These are phyloP conservation scores for Euphorbia celastroides DNA, from an alignment of 441 rosid genomes.

Conservation along the genomic window DNA sequence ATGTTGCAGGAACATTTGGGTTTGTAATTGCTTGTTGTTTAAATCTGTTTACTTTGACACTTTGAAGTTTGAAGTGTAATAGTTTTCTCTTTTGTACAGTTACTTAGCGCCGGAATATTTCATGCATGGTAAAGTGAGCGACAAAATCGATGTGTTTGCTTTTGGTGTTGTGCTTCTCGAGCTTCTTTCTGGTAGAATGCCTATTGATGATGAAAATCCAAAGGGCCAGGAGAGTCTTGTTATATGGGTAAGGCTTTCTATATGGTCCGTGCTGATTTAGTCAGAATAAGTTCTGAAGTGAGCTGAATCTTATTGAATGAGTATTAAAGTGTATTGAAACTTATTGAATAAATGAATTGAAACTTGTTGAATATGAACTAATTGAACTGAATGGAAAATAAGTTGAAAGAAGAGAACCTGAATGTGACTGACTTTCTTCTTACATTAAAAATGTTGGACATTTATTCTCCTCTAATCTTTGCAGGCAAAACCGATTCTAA, in stretches of 20 bases:
- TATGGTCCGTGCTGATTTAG: too few relatives aligned
- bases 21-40: slow-evolving; percentile 18
- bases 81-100: slow-evolving; percentile 31
- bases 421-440: too few relatives aligned
- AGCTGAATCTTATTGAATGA: too few relatives aligned
- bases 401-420: too few relatives aligned
- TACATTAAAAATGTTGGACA: too few relatives aligned
- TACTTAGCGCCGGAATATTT: slow-evolving; percentile 95
- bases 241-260: slow-evolving; percentile 68
- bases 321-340: too few relatives aligned
- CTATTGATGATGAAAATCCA: slow-evolving; percentile 47
- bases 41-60: background rate
- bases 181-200: slow-evolving; percentile 83
- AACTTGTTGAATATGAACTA: too few relatives aligned
- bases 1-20: slow-evolving; percentile 93
- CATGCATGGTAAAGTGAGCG: slow-evolving; percentile 79
- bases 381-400: too few relatives aligned
- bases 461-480: too few relatives aligned
- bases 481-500: slow-evolving; percentile 80
- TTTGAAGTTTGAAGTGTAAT: background rate
- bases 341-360: too few relatives aligned
- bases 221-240: slow-evolving; percentile 83
- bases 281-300: too few relatives aligned
- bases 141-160: slow-evolving; percentile 88
- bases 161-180: slow-evolving; percentile 89